These are phyloP conservation scores for Tuber magnatum DNA, from an alignment of 495 filamentous ascomycete species.

Conservation along the genomic window DNA sequence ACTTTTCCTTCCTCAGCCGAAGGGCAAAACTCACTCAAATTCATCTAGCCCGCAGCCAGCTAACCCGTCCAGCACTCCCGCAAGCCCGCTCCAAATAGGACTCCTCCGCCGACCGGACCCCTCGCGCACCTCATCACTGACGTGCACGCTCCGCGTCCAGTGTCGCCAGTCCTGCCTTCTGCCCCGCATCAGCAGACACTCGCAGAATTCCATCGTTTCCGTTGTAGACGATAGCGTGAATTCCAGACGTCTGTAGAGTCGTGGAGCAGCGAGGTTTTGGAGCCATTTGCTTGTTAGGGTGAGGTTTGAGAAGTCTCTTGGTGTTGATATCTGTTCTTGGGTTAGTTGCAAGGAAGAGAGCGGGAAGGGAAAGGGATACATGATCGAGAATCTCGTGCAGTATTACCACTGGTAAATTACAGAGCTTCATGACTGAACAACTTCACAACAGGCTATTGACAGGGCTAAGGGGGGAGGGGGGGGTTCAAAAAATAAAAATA, in stretches of 20 bases:
- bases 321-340: background rate
- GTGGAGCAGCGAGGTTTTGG: slow-evolving; percentile 5
- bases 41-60: background rate
- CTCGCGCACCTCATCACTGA: background rate
- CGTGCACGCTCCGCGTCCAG: background rate
- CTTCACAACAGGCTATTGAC: background rate
- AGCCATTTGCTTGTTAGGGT: slow-evolving; percentile 2
- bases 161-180: slow-evolving; percentile 1
- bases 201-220: background rate
- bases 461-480: background rate
- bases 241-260: slow-evolving; percentile 4
- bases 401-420: background rate
- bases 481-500: background rate
- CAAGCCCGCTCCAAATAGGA: background rate
- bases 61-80: slow-evolving; percentile 1
- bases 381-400: slow-evolving; percentile 5
- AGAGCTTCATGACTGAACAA: slow-evolving; percentile 4
- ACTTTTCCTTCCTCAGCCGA: background rate
- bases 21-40: background rate
- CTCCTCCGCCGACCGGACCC: background rate
- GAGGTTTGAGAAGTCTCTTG: background rate
- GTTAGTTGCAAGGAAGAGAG: background rate
- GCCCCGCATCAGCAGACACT: slow-evolving; percentile 4
- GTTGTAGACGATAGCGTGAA: background rate
- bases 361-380: background rate